phyloP scores from a whole-genome alignment of 148 eudicot species.

The Fallopia convolvulus region DNA sequence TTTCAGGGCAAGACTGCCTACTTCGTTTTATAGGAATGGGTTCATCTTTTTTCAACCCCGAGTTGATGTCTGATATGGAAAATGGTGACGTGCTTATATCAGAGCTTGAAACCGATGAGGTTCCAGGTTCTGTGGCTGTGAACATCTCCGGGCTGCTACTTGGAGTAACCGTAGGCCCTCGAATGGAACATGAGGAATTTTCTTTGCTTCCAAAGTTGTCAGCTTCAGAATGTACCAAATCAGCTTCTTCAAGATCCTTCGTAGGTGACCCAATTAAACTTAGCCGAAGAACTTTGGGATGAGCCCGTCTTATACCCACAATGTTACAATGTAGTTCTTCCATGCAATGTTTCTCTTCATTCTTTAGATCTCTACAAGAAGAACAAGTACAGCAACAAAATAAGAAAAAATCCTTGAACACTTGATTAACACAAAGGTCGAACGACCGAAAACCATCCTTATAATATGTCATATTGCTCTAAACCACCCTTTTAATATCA shows the following conservation, averaged over 20 bases:
- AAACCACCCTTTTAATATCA: no score
- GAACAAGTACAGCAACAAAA: conserved; percentile 1
- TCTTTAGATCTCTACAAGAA: conserved; percentile 62
- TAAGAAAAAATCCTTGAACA: not conserved
- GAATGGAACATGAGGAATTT: conserved; percentile 24
- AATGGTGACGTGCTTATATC: conserved; percentile 43
- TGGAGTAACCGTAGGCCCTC: conserved; percentile 79
- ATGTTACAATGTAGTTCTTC: conserved; percentile 93
- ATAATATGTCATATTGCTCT: no score
- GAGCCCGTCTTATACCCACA: conserved; percentile 71
- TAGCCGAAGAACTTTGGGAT: conserved; percentile 70
- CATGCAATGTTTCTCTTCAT: conserved; percentile 83
- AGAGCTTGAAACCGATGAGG: conserved; percentile 13
- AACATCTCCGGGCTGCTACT: conserved; percentile 13
- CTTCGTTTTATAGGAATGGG: conserved; percentile 28
- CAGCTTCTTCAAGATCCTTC: conserved; percentile 38
- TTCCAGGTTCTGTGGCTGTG: conserved; percentile 11
- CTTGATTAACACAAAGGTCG: not conserved
- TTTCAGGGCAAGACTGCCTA: conserved; percentile 41
- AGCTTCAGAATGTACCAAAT: conserved; percentile 24
- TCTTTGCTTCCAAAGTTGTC: conserved; percentile 18
- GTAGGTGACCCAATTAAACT: conserved; percentile 65
- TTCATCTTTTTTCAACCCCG: conserved; percentile 39
- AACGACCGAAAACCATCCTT: no score
- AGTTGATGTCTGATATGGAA: conserved; percentile 29